Conservation (phyloP, 371 early-diverging fungal genomes). For the Mucor saturninus region DNA sequence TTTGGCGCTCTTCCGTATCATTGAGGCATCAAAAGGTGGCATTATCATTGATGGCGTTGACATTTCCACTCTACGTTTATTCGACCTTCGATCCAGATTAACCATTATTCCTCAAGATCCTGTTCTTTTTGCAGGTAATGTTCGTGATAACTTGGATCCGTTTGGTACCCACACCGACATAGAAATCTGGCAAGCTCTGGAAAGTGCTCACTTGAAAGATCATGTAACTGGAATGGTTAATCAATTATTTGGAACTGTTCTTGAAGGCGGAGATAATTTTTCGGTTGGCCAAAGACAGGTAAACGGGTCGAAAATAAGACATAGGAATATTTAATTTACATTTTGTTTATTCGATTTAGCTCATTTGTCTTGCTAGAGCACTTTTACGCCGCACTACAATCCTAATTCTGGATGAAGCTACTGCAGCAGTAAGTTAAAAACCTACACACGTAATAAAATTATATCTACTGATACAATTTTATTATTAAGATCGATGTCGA, state of each 20-base stretch:
- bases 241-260: conserved; percentile 70
- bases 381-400: conserved; percentile 74
- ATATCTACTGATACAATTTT: not conserved
- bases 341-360: not conserved
- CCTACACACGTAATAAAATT: not conserved
- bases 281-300: conserved; percentile 84
- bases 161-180: conserved; percentile 70
- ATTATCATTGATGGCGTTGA: conserved; percentile 83
- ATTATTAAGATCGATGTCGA: conserved; percentile 72
- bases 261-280: conserved; percentile 85
- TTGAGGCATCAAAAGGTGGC: conserved; percentile 76
- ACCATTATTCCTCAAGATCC: conserved; percentile 98
- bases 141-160: conserved; percentile 83
- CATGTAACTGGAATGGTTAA: conserved; percentile 65
- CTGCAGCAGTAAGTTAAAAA: conserved; percentile 56
- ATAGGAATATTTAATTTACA: not conserved
- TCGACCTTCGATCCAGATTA: conserved; percentile 68
- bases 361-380: conserved; percentile 88
- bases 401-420: conserved; percentile 93
- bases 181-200: conserved; percentile 84
- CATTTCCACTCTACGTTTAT: conserved; percentile 78
- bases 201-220: conserved; percentile 71
- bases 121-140: conserved; percentile 87
- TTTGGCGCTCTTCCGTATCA: conserved; percentile 86
- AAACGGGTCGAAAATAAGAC: not conserved